A percentile compares a stretch with the other conserved stretches of the same genome.
These are phyloP conservation scores for Flaveria ramosissima DNA, from an alignment of 129 eudicot species.

Conservation along the genomic window DNA sequence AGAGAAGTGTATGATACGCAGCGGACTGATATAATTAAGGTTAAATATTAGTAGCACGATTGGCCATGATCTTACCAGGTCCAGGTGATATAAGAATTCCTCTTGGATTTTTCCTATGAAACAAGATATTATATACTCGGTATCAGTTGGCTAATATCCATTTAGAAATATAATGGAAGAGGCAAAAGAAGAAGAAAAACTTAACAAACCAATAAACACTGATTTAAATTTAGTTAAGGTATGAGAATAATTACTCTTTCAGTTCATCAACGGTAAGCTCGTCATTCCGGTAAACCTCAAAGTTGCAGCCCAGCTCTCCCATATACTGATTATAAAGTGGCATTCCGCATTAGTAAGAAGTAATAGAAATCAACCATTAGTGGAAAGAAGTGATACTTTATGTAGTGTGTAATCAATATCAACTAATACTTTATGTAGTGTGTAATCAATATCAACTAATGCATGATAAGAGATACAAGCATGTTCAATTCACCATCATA, in stretches of 20 bases:
- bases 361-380: neutral
- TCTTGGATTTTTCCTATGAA: slow-evolving; percentile 76
- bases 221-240: neutral
- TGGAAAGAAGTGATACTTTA: neutral
- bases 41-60: neutral
- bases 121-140: neutral
- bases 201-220: neutral
- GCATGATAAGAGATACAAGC: neutral
- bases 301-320: slow-evolving; percentile 84
- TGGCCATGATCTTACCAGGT: slow-evolving; percentile 51
- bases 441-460: neutral
- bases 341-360: slow-evolving; percentile 5
- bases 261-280: slow-evolving; percentile 86
- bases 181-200: too few relatives aligned
- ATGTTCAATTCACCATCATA: neutral
- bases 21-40: neutral
- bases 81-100: slow-evolving; percentile 91
- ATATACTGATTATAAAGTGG: slow-evolving; percentile 52
- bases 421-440: too few relatives aligned
- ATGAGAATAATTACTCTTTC: slow-evolving; percentile 46
- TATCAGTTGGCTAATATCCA: neutral
- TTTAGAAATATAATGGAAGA: neutral
- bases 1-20: neutral
- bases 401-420: neutral
- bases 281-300: slow-evolving; percentile 91